Base-by-base conservation (phyloP, 2,329 filamentous ascomycete species). In the Ramularia collo-cygni region DNA sequence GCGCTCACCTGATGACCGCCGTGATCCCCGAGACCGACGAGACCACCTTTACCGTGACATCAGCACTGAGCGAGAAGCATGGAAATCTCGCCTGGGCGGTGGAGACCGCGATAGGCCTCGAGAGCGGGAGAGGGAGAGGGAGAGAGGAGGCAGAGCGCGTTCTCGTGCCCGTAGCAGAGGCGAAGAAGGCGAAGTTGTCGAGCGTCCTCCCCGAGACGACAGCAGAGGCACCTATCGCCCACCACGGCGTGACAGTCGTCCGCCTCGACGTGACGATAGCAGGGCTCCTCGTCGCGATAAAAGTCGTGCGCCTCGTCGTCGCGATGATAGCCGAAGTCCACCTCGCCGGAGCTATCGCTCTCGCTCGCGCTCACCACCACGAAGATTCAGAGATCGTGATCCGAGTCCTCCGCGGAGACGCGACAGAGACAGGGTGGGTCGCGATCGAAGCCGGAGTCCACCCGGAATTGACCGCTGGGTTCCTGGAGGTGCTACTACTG, bases 401-500 rank as follows among this genome's bases (percentile, higher is more conserved):
- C 13, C 17, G 16, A 33, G 31, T 13, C 46, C 44, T 13, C 43
- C 48, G 15, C 42, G 49, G 13, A 26, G 44, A 34, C 37, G 43
- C 14, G 38, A 34, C 35, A 40, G 31, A 12, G 31, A 33, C 19
- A n/a, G 16, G 4, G 31, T n/a, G 13, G 31, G 21, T 21, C 40
- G 45, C 30, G 43, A 49, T 27, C 50, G 57, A 18, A 54, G 52
- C 31, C 43, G 53, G 3, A 58, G 55, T 37, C 52, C 53, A 18
- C 50, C 44, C 14, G 59, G 61, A 4, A 64, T 65, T 31, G 64
- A 66, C 51, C 56, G 64, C 5, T 65, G 65, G 40, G 55, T 65
- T 4, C 64, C 64, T 31, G 59, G 62, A 17, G 58, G 60, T 18
- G 50, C 36, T 29, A 37, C 37, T 35, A 31, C 40, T 14, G 43